These are phyloP conservation scores for Vitis cinerea DNA, from an alignment of 164 flowering plant species.

Conservation along the genomic window DNA sequence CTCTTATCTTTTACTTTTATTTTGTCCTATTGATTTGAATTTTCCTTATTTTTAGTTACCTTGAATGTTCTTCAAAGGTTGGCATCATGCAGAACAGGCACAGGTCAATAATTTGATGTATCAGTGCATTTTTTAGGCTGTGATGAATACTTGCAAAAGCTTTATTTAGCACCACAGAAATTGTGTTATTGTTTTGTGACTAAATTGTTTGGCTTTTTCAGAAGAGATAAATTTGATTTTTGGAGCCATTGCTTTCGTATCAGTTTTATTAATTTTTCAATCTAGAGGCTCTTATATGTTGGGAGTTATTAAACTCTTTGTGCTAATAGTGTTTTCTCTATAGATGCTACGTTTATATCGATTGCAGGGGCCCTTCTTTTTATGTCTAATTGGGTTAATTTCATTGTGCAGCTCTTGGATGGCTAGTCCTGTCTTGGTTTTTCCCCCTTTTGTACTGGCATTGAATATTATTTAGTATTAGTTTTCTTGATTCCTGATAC, in stretches of 20 bases:
- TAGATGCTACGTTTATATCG: neutral
- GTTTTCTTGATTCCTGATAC: too few species aligned
- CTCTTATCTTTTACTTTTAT: slow-evolving; percentile 10
- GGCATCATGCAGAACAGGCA: slow-evolving; percentile 28
- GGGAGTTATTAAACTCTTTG: neutral
- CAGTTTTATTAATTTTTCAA: neutral
- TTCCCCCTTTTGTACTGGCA: too few species aligned
- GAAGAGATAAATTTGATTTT: neutral
- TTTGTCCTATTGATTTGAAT: slow-evolving; percentile 17
- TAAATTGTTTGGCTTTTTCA: slow-evolving; percentile 2
- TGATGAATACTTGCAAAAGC: slow-evolving; percentile 19
- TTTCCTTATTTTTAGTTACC: slow-evolving; percentile 15
- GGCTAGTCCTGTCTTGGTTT: too few species aligned
- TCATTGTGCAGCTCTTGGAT: too few species aligned
- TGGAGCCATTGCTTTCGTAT: neutral
- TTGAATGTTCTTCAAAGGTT: slow-evolving; percentile 25
- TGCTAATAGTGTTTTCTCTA: neutral
- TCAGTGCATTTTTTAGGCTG: slow-evolving; percentile 25
- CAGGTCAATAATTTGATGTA: slow-evolving; percentile 33
- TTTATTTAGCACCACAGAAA: slow-evolving; percentile 12
- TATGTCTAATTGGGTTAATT: too few species aligned
- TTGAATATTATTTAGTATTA: too few species aligned
- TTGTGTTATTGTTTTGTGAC: slow-evolving; percentile 10
- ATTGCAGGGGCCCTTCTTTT: neutral
- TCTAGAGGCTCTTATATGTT: neutral